phyloP scores from a whole-genome alignment of 2,329 filamentous ascomycete species.

The Fusarium setosum region DNA sequence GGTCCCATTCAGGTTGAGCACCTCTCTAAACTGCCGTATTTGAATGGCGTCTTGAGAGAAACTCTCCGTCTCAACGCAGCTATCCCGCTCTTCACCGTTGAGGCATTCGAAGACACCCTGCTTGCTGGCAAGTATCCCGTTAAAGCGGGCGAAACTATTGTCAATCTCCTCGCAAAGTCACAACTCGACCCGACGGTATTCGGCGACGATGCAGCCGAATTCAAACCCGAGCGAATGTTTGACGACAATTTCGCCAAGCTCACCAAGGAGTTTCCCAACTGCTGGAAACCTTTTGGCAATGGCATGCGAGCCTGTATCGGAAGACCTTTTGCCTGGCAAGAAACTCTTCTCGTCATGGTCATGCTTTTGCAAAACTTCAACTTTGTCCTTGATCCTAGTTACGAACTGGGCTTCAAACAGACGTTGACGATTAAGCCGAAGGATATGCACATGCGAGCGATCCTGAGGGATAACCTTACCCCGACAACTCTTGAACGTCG shows the following conservation, averaged over 20 bases:
- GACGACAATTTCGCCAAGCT: not conserved
- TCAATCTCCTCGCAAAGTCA: not conserved
- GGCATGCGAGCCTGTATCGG: conserved; percentile 78
- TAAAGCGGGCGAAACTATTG: not conserved
- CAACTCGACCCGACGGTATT: not conserved
- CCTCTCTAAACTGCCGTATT: not conserved
- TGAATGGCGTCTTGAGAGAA: not conserved
- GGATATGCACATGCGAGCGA: not conserved
- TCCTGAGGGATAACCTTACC: not conserved
- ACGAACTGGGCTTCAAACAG: conserved; percentile 64
- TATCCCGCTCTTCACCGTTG: not conserved
- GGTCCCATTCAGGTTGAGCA: not conserved
- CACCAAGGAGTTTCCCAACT: conserved; percentile 67
- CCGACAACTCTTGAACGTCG: not conserved
- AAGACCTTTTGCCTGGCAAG: conserved; percentile 79
- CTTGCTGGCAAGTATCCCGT: not conserved
- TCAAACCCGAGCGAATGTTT: not conserved
- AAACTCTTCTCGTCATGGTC: conserved; percentile 69
- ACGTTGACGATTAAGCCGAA: conserved; percentile 43
- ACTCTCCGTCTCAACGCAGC: not conserved
- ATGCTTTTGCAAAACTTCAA: conserved; percentile 78
- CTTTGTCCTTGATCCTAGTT: conserved; percentile 70
- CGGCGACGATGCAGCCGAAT: not conserved
- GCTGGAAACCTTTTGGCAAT: conserved; percentile 81
- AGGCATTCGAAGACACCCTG: not conserved